Evolutionary conservation across 441 rosid species (phyloP).

Genomic region (Isatis lusitanica): DNA sequence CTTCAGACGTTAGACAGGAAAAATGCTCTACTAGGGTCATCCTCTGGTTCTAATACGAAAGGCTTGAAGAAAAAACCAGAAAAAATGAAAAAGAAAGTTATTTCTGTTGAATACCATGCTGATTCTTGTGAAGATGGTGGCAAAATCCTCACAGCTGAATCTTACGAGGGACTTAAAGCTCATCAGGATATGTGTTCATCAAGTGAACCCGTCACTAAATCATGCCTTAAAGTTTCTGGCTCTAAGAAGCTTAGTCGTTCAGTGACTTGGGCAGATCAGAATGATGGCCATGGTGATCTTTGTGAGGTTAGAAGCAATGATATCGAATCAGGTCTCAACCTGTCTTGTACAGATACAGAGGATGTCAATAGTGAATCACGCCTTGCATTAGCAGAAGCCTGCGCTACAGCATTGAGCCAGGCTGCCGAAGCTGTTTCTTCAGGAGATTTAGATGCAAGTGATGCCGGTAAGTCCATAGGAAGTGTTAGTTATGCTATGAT

Average conservation of each 20-base stretch:
- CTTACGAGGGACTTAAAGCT: slow-evolving; percentile 14
- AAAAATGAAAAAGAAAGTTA: slow-evolving; percentile 35
- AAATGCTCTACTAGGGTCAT: slow-evolving; percentile 25
- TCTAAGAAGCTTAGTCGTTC: slow-evolving; percentile 51
- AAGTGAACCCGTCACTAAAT: slow-evolving; percentile 47
- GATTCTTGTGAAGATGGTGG: slow-evolving; percentile 27
- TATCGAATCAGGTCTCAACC: slow-evolving; percentile 20
- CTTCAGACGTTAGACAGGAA: slow-evolving; percentile 26
- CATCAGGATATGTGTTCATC: slow-evolving; percentile 37
- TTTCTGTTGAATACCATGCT: slow-evolving; percentile 30
- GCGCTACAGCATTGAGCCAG: slow-evolving; percentile 70
- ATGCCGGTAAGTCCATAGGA: slow-evolving; percentile 55
- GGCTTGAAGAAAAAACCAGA: slow-evolving; percentile 34
- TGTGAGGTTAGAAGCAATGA: slow-evolving; percentile 49
- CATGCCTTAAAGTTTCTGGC: slow-evolving; percentile 67
- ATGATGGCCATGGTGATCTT: slow-evolving; percentile 44
- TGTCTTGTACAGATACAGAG: slow-evolving; percentile 18
- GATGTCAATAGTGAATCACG: slow-evolving; percentile 42
- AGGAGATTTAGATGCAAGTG: slow-evolving; percentile 52
- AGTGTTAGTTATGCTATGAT: slow-evolving; percentile 1
- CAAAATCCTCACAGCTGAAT: slow-evolving; percentile 28
- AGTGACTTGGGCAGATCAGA: slow-evolving; percentile 82
- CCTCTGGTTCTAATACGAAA: slow-evolving; percentile 38
- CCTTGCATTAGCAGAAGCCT: slow-evolving; percentile 74
- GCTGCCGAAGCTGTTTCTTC: slow-evolving; percentile 79